Base-by-base conservation (phyloP, 139 green algal species). In the Chlamydomonas schloesseri region DNA sequence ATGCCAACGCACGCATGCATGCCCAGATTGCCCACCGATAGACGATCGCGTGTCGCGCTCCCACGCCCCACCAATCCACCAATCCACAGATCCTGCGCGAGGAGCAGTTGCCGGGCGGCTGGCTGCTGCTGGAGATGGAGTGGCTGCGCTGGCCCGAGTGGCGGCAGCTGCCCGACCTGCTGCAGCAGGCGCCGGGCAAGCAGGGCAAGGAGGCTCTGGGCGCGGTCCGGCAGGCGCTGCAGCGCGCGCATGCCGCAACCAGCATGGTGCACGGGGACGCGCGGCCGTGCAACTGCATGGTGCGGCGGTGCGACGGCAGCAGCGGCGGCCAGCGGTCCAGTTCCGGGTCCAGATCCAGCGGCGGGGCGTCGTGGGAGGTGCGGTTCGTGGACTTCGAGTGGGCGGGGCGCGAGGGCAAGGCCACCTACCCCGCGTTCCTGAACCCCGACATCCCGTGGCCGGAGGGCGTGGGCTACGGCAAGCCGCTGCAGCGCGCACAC, bases 41-140 rank as follows among this genome's bases (percentile, higher is more conserved):
- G n/a, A n/a, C n/a, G n/a, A n/a, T n/a, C n/a, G n/a, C n/a, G n/a
- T n/a, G n/a, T n/a, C n/a, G n/a, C n/a, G n/a, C n/a, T n/a, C n/a
- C n/a, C n/a, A n/a, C n/a, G n/a, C n/a, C n/a, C n/a, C n/a, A n/a
- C n/a, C n/a, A n/a, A n/a, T n/a, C n/a, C n/a, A n/a, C n/a, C n/a
- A n/a, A n/a, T n/a, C n/a, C 13, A 37, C 68, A 73, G 68, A 33
- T 73, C 3, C 68, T 47, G 68, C 68, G 33, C n/a, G 68, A 29
- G 15, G 3, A 50, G 68, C 15, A 10, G 33, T 13, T 73, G 33
- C 68, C 34, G 33, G 68, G 15, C 33, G 68, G 68, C 33, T 73
- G 68, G 68, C 68, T 53, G 15, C 68, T 73, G 33, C 33, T 73
- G 33, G 68, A 73, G 68, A 73, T 73, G n/a, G n/a, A n/a, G n/a